phyloP scores from a whole-genome alignment of 441 rosid genomes.

The Brassica hybrid region DNA sequence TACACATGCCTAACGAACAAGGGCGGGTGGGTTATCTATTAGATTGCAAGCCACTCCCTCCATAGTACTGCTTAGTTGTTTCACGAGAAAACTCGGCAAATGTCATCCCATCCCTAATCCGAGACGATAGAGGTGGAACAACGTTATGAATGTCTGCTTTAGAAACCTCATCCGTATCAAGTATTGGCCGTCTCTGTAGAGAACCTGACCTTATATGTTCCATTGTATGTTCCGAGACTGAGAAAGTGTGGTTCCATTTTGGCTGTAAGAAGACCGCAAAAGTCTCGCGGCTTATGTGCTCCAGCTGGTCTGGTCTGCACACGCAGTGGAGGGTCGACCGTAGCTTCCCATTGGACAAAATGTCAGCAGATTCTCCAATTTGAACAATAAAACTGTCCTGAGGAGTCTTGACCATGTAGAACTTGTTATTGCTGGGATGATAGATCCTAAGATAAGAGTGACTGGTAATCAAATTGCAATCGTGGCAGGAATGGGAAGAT shows the following conservation, averaged over 20 bases:
- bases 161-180: slow-evolving; percentile 21
- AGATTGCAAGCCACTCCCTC: slow-evolving; percentile 83
- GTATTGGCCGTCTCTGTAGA: slow-evolving; percentile 30
- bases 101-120: slow-evolving; percentile 88
- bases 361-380: slow-evolving; percentile 89
- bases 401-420: slow-evolving; percentile 68
- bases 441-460: slow-evolving; percentile 63
- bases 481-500: slow-evolving; percentile 38
- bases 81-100: slow-evolving; percentile 83
- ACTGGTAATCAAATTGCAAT: slow-evolving; percentile 52
- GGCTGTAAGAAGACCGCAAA: slow-evolving; percentile 90
- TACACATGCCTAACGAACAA: background rate
- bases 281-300: slow-evolving; percentile 75
- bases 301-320: slow-evolving; percentile 57
- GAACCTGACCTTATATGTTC: slow-evolving; percentile 36
- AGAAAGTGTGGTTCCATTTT: slow-evolving; percentile 77
- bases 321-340: slow-evolving; percentile 85
- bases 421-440: slow-evolving; percentile 58
- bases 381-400: slow-evolving; percentile 80
- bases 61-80: slow-evolving; percentile 88
- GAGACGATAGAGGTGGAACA: slow-evolving; percentile 74
- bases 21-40: slow-evolving; percentile 44
- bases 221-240: slow-evolving; percentile 49
- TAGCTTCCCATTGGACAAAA: slow-evolving; percentile 77
- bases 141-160: slow-evolving; percentile 48